Conservation (phyloP, 1,284 basidiomycete genomes). For the Crucibulum parvulum region DNA sequence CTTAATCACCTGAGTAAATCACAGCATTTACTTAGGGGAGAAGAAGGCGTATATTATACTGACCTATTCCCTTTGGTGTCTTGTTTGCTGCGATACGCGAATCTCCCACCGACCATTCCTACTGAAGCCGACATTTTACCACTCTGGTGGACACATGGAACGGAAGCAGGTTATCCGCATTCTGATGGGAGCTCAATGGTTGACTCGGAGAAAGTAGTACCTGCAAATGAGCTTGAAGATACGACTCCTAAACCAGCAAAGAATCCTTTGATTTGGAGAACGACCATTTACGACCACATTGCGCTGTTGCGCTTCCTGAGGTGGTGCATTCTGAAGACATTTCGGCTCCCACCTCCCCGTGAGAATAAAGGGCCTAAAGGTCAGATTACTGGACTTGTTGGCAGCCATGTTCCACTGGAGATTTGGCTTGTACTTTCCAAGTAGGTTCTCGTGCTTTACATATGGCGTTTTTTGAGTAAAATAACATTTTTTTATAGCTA, state of each 20-base stretch:
- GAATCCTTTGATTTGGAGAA: slow-evolving; percentile 48
- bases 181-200: slow-evolving; percentile 34
- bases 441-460: slow-evolving; percentile 16
- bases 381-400: slow-evolving; percentile 31
- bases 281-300: slow-evolving; percentile 57
- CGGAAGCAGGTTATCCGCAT: background rate
- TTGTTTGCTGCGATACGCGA: slow-evolving; percentile 38
- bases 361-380: slow-evolving; percentile 4
- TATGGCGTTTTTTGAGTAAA: background rate
- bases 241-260: slow-evolving; percentile 55
- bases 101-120: slow-evolving; percentile 23
- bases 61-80: background rate
- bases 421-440: slow-evolving; percentile 60
- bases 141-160: slow-evolving; percentile 51
- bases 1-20: background rate
- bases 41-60: background rate
- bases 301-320: slow-evolving; percentile 60
- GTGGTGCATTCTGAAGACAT: slow-evolving; percentile 40
- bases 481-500: background rate
- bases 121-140: slow-evolving; percentile 54
- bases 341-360: slow-evolving; percentile 15
- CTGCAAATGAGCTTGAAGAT: slow-evolving; percentile 46
- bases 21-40: background rate
- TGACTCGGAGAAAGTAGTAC: slow-evolving; percentile 59
- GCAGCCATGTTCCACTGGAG: slow-evolving; percentile 70